Evolutionary conservation across 352 stramenopile species (phyloP).

Genomic region (Globisporangium yorkense): DNA sequence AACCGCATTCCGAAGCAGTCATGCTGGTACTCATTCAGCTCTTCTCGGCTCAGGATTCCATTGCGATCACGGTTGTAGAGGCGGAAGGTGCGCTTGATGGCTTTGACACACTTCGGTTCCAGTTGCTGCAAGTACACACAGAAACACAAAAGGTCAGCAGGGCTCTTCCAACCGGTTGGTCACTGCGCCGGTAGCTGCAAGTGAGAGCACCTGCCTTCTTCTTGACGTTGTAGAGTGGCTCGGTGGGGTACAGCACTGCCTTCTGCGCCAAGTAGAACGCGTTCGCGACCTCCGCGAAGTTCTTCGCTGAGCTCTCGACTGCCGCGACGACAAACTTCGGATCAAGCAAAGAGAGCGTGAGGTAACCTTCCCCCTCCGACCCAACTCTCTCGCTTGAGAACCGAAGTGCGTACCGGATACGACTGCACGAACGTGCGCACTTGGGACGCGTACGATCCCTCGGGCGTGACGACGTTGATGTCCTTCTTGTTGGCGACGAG

Average conservation of each 20-base stretch:
- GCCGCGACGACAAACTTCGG: slow-evolving; percentile 73
- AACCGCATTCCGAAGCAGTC: slow-evolving; percentile 84
- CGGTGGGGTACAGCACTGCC: slow-evolving; percentile 84
- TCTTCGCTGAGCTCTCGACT: slow-evolving; percentile 84
- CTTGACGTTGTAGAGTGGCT: slow-evolving; percentile 84
- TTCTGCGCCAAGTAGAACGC: slow-evolving; percentile 88
- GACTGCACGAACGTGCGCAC: slow-evolving; percentile 62
- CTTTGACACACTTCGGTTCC: slow-evolving; percentile 74
- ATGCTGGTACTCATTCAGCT: slow-evolving; percentile 88
- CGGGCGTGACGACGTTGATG: slow-evolving; percentile 62
- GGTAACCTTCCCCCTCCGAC: neutral
- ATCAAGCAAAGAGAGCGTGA: neutral
- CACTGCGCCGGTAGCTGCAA: neutral
- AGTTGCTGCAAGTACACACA: slow-evolving; percentile 36
- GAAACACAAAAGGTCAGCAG: slow-evolving; percentile 1
- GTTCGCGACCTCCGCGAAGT: slow-evolving; percentile 84
- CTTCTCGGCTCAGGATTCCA: slow-evolving; percentile 74
- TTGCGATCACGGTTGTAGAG: slow-evolving; percentile 81
- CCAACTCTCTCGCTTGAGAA: too few species aligned
- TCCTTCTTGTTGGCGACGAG: slow-evolving; percentile 88
- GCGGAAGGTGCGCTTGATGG: slow-evolving; percentile 84
- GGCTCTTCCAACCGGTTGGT: neutral
- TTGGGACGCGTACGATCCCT: slow-evolving; percentile 61
- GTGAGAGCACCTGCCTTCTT: slow-evolving; percentile 43
- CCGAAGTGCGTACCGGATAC: slow-evolving; percentile 40